Evolutionary conservation across 2,329 filamentous ascomycete species (phyloP), one percentile per base, ranked within the genome.

Genomic region (Beauveria brongniartii): DNA sequence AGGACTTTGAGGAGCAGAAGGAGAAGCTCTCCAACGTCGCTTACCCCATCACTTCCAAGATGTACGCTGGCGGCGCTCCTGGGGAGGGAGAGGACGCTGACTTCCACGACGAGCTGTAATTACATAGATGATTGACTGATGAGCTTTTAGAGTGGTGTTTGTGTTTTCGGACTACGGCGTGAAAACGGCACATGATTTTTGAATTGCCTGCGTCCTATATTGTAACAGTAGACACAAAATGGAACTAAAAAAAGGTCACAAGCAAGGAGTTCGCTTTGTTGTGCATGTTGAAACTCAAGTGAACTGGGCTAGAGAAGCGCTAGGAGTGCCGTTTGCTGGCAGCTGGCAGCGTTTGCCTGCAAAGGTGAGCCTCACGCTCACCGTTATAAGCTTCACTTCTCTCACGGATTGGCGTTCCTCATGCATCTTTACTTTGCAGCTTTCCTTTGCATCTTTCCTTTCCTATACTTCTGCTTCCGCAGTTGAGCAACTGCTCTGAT

Each of bases 1-100:
- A 97, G 81, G 94, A 97, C 82, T 97, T 97, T 71, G 92, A 97
- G 78, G 94, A 99, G 86, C 93, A 97, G 83, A 96, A 95, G 84
- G 93, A 99, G 89, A 97, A 97, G 85, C 85, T 99, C 68, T 95
- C 90, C 70, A 89, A 90, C 76, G 90, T 97, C 66, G 94, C 94
- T 59, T 97, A 97, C 82, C 94, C 94, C 68, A 99, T 99, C 80
- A 99, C 94, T 70, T 96, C 91, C 82, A 99, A 99, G 87, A 84
- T 97, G 72, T 97, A 97, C 82, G 86, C 84, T 69, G 76, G 73
- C 58, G 87, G 83, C 67, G 85, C 82, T 65, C 83, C 81, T 67
- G 84, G 80, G 62, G 82, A 78, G 65, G 88, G 86, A 64, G 89
- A 91, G 67, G 89, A 92, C 67, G 89, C 87, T 76, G 84, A 86